Evolutionary conservation across 176 grass and related monocot genomes (phyloP), one percentile per base, ranked within the genome.

Genomic region (Aegilops longissima): DNA sequence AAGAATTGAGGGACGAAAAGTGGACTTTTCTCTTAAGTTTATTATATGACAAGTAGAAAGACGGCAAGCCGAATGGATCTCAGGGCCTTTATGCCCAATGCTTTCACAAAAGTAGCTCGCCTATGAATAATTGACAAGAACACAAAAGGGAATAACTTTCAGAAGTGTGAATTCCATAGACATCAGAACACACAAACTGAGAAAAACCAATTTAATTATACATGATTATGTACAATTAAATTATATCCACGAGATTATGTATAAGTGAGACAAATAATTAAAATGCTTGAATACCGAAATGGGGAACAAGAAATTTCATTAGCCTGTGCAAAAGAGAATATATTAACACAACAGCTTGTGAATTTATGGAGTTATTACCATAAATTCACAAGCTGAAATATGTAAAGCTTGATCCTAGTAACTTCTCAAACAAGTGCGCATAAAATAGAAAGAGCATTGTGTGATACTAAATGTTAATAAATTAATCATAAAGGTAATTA

Each of bases 401-500:
- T n/a, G n/a, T n/a, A n/a, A n/a, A n/a, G n/a, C n/a, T n/a, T n/a
- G n/a, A 61, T 66, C 27, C 12, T 3, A 52, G 56, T 5, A 35
- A 81, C 23, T 76, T 66, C 21, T 45, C 29, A 70, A 70, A 70
- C 78, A 70, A 30, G 4, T 30, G 21, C 1, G 38, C 56, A 89
- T 45, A 67, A 51, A 77, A 17, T 73, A 17, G 61, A 9, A 47
- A 82, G 16, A 36, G 44, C 5, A 70, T 62, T 64, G 12, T 31
- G 63, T 47, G 18, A 38, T 82, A 33, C 39, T 77, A 52, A 44
- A 82, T 63, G 9, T 81, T 40, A 44, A 78, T 66, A 61, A 21
- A 49, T 69, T 77, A 69, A n/a, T 65, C 2, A 86, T 59, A 52
- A 8, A 82, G 79, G n/a, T 88, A 75, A 84, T 40, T 61, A 96